Base-by-base conservation (phyloP, 2,329 filamentous ascomycete species). In the Colletotrichum lindemuthianum region DNA sequence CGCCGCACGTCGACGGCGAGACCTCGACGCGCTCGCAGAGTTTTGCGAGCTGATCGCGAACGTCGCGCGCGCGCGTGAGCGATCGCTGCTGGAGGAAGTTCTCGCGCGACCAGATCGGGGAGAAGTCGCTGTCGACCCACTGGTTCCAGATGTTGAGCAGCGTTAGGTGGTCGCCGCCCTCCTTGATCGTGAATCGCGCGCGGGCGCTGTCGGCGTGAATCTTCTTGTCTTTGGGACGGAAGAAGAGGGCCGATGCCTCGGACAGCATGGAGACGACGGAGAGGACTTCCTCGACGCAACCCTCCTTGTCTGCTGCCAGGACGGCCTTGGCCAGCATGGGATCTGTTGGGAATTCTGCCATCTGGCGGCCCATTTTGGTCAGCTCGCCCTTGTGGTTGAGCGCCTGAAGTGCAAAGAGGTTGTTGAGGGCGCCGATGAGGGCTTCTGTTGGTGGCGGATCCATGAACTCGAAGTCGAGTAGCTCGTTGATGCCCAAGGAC, bases 141-240 rank as follows among this genome's bases (percentile, higher is more conserved):
- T 97, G 92, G 71, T 96, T 95, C 89, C 90, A 99, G 70, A 99
- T 90, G 72, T 97, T 97, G 51, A 98, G 87, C 2, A 97, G 86
- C 0, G 92, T 93, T 6, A 96, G 75, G 71, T 97, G 92, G 74
- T 99, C 96, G 45, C 96, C 96, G 40, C 94, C 94, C 66, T 96
- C 93, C 71, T 93, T 92, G 74, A 95, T 83, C 0, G 93, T 97
- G 78, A 98, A 98, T 2, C 95, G 88, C 40, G 91, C 90, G 12
- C 93, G 89, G 0, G 96, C 96, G 67, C 91, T 92, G 76, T 99
- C 95, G 11, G 96, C 96, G 72, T 97, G 92, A 34, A 97, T 90
- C 76, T 97, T 97, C 82, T 98, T 97, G 79, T 99, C 94, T 75
- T 97, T 97, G 16, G 96, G 94, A 0, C 93, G 86, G 84, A 96